These are phyloP conservation scores for Chaetomiaceae sp. DNA, from an alignment of 2,329 filamentous ascomycete genomes.

Conservation along the genomic window DNA sequence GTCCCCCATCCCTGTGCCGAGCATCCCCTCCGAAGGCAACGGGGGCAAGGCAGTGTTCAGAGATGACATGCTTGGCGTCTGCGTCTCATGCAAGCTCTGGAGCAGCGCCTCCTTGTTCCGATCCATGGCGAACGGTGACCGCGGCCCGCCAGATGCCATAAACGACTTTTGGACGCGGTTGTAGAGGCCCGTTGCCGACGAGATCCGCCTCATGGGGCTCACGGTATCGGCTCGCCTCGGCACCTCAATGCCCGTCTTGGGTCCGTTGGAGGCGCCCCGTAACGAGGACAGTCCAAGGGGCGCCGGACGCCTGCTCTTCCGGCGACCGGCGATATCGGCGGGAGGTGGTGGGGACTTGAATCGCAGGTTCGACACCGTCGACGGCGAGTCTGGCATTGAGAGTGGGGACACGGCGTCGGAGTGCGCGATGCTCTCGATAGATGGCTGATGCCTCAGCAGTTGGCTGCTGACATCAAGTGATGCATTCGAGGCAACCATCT, in stretches of 20 bases:
- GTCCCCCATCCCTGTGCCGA: constrained; percentile 35
- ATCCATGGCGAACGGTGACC: constrained; percentile 43
- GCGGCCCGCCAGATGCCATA: constrained; percentile 32
- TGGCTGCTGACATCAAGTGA: constrained; percentile 3
- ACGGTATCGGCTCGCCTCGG: constrained; percentile 41
- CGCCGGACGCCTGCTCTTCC: constrained; percentile 47
- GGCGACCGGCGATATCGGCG: constrained; percentile 51
- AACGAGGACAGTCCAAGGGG: constrained; percentile 45
- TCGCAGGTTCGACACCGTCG: constrained; percentile 32
- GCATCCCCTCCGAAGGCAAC: constrained; percentile 31
- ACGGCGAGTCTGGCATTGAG: constrained; percentile 30
- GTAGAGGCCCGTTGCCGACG: constrained; percentile 45
- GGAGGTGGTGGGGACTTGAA: constrained; percentile 48
- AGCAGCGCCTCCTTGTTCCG: constrained; percentile 42
- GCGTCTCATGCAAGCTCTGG: constrained; percentile 38
- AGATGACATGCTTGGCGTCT: constrained; percentile 39
- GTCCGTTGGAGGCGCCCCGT: constrained; percentile 37
- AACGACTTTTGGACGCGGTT: constrained; percentile 41
- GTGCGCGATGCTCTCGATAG: constrained; percentile 21
- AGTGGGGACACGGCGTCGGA: constrained; percentile 31
- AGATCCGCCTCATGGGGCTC: constrained; percentile 50
- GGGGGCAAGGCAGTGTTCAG: constrained; percentile 42
- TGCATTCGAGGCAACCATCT: constrained; percentile 19
- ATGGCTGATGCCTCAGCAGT: constrained; percentile 10
- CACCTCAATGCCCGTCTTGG: constrained; percentile 47